phyloP scores from a whole-genome alignment of 345 rosid genomes.

The Arabidopsis suecica region DNA sequence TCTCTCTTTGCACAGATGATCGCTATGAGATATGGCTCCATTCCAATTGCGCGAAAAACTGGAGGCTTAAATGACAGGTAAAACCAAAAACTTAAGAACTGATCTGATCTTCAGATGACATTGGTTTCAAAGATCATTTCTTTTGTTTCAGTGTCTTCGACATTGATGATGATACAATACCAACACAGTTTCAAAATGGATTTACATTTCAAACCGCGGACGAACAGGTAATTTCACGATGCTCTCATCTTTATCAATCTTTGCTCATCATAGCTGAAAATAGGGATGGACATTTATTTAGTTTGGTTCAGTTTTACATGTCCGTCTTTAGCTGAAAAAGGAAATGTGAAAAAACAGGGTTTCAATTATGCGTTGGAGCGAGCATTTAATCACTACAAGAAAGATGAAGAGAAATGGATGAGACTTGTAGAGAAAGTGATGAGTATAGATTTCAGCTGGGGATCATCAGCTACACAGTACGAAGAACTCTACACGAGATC shows the following conservation, averaged over 20 bases:
- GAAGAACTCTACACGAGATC: constrained; percentile 82
- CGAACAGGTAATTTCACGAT: constrained; percentile 65
- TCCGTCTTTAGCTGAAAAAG: background rate
- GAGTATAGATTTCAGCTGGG: constrained; percentile 91
- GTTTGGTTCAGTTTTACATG: constrained; percentile 20
- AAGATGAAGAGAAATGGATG: constrained; percentile 61
- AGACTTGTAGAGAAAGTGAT: constrained; percentile 75
- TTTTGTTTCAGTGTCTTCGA: constrained; percentile 71
- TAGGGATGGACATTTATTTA: background rate
- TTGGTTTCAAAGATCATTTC: constrained; percentile 25
- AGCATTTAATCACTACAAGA: constrained; percentile 65
- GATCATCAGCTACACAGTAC: constrained; percentile 73
- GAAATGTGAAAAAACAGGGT: constrained; percentile 52
- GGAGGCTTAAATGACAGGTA: constrained; percentile 97
- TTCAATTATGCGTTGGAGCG: constrained; percentile 71
- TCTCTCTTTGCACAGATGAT: constrained; percentile 67
- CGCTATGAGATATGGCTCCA: constrained; percentile 90
- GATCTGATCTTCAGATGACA: constrained; percentile 1
- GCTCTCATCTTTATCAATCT: background rate
- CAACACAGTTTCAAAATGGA: constrained; percentile 71
- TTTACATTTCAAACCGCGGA: constrained; percentile 73
- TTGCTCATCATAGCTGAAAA: constrained; percentile 15
- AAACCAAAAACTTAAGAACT: constrained; percentile 28
- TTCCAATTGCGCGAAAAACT: constrained; percentile 87
- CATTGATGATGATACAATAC: constrained; percentile 78